These are phyloP conservation scores for Scopulariopsis brevicaulis DNA, from an alignment of 2,329 filamentous ascomycete species.

Conservation along the genomic window DNA sequence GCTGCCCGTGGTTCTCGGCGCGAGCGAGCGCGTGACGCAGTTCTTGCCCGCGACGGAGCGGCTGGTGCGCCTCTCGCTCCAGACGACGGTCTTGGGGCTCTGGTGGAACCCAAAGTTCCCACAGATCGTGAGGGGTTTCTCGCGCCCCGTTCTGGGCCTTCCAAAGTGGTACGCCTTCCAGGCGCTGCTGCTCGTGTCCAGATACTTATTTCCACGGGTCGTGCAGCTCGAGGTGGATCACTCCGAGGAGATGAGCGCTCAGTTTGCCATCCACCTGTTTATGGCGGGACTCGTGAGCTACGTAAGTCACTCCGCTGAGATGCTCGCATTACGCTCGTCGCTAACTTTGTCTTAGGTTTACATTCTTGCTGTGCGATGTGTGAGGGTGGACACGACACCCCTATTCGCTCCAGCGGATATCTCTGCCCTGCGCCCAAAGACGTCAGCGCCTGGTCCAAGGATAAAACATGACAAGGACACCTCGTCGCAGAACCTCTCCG, in stretches of 20 bases:
- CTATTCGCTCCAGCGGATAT: conserved; percentile 26
- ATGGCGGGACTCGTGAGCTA: conserved; percentile 40
- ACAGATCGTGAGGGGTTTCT: conserved; percentile 47
- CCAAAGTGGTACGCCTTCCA: conserved; percentile 58
- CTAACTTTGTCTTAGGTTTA: conserved; percentile 26
- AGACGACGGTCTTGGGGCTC: conserved; percentile 35
- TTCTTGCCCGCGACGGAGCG: conserved; percentile 26
- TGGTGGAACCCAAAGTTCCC: conserved; percentile 63
- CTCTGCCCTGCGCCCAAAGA: conserved; percentile 5
- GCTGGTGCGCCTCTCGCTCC: conserved; percentile 34
- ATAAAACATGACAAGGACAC: conserved; percentile 14
- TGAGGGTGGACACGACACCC: conserved; percentile 45
- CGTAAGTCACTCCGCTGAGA: conserved; percentile 26
- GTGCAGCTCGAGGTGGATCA: conserved; percentile 25
- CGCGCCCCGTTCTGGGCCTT: conserved; percentile 47
- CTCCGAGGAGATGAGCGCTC: conserved; percentile 24
- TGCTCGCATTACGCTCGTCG: background rate
- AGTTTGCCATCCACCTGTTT: conserved; percentile 40
- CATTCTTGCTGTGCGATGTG: conserved; percentile 26
- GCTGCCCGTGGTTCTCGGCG: background rate
- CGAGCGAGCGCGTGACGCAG: conserved; percentile 12
- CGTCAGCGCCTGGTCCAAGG: background rate
- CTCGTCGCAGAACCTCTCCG: conserved; percentile 27
- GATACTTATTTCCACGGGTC: conserved; percentile 35
- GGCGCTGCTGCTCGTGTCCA: conserved; percentile 41